Base-by-base conservation (phyloP, 352 stramenopile species). In the Phytophthora macrochlamydospora region DNA sequence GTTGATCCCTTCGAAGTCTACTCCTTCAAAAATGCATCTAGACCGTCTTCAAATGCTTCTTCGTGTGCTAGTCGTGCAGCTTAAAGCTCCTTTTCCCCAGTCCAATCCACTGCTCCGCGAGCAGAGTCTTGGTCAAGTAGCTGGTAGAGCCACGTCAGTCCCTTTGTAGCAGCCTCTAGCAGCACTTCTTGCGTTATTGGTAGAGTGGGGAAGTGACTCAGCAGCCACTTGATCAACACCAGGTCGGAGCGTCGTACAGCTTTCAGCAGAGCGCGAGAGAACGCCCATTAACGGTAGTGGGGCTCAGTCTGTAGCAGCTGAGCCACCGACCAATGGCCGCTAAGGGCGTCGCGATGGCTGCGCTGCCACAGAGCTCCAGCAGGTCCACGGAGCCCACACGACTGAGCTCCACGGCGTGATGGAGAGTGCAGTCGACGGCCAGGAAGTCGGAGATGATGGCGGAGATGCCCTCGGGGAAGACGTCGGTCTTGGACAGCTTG, bases 171-270 rank as follows among this genome's bases (percentile, higher is more conserved):
- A 5, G 40, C 43, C 18, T 24, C 8, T 14, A 45, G 43, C 11
- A 49, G 43, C 12, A 49, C 43, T 12, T 98, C 14, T 99, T 99
- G 64, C 93, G 91, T 14, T 83, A 95, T 24, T 24, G 18, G 18
- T 24, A 24, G 18, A 24, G 18, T 67, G 18, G 13, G 29, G 37
- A 65, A 59, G 30, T 50, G 59, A 6, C 3, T 31, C 11, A 67
- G 35, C 5, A 24, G 18, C 18, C 18, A 24, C 18, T 24, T 24
- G 18, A 24, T 24, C 18, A 24, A 24, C 18, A 49, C 13, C 12
- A 61, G 31, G 35, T 67, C 59, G 35, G 37, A 29, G 4, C 35
- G 14, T 8, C 33, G 31, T 32, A 49, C 50, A n/a, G 58, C 58
- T 6, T 40, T 29, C 9, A 29, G 7, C 8, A 59, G n/a, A 3